Evolutionary conservation across 2,329 filamentous ascomycete species (phyloP), one percentile per base, ranked within the genome.

Genomic region (Sphaerulina populicola): DNA sequence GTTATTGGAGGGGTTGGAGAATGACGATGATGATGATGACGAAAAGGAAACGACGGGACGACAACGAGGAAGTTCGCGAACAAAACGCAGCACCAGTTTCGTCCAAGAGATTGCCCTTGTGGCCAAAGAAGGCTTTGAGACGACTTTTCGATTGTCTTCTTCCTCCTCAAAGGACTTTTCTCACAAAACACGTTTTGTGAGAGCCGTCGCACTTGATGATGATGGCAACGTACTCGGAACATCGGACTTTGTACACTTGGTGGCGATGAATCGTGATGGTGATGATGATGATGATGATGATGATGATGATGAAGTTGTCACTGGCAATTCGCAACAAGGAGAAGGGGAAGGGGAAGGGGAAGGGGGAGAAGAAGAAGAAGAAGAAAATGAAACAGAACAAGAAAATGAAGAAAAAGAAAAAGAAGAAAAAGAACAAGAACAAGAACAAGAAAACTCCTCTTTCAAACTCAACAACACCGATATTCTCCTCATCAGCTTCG

Each of bases 1-100:
- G 78, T 60, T 69, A 9, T 73, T 78, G 18, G 18, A 18, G 18
- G 18, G 18, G 50, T 73, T 72, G 55, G 69, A 53, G 11, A 53
- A 51, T 3, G 37, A 48, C 29, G 42, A n/a, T 33, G 47, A 55
- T 27, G 42, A n/a, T 33, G 47, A 55, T 27, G 18, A 18, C 2
- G 52, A 51, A 31, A 30, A 46, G 31, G 46, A 39, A 9, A 36
- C 29, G 14, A 15, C 41, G 5, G 1, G 6, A 12, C 42, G 18
- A 18, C 2, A 3, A 18, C 2, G 4, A 18, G 2, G 18, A 18
- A 2, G 2, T 18, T 18, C 18, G 4, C 18, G 2, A 18, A 18
- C 4, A 2, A 18, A 18, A 2, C 18, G 2, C 18, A 18, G 18
- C 2, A 18, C 2, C 18, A 18, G 4, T 18, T 18, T 3, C 18